Evolutionary conservation across 805 yeast genomes (phyloP).

Genomic region (Candida hungchunana): DNA sequence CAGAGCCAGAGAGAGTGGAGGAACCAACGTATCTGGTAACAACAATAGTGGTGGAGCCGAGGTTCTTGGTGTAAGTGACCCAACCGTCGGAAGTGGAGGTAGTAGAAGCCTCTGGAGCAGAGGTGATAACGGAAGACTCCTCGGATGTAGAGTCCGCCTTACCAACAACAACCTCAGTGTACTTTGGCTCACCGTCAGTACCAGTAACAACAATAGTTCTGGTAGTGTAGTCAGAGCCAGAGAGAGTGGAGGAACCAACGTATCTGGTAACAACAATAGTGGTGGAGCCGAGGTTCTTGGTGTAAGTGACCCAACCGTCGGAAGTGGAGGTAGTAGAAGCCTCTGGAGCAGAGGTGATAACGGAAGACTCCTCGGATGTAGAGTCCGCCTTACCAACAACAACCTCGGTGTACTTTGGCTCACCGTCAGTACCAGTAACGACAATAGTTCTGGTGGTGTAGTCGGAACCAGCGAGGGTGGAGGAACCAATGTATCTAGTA

Average conservation of each 20-base stretch:
- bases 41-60: no score
- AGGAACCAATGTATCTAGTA: no score
- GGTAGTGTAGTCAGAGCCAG: neutral
- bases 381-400: neutral
- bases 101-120: neutral
- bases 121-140: neutral
- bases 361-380: neutral
- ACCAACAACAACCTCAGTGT: neutral
- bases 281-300: no score
- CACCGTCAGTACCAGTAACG: neutral
- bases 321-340: conserved; percentile 2
- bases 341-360: conserved; percentile 1
- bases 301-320: no score
- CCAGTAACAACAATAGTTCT: neutral
- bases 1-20: no score
- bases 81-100: conserved; percentile 2
- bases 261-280: no score
- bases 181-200: neutral
- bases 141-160: conserved; percentile 1
- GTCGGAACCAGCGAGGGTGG: no score
- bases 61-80: no score
- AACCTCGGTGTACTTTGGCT: neutral
- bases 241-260: no score
- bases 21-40: no score
- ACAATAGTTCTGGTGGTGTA: neutral